phyloP scores from a whole-genome alignment of 305 asterid species.

The Plantago coronopus region DNA sequence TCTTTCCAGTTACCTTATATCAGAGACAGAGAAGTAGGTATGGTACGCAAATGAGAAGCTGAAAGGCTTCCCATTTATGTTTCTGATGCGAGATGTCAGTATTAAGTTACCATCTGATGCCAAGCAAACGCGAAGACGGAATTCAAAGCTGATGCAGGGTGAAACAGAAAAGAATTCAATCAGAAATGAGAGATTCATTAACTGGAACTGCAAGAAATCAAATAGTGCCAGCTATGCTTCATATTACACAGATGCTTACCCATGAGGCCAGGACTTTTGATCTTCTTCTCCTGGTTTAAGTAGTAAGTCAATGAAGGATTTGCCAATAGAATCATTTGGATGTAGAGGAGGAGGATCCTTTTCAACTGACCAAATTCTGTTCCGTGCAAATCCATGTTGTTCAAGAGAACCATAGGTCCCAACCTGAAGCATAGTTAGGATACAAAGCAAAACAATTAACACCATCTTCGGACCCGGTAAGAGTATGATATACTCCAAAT shows the following conservation, averaged over 20 bases:
- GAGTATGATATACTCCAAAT: constrained; percentile 4
- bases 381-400: constrained; percentile 82
- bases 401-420: constrained; percentile 70
- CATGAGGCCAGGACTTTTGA: constrained; percentile 79
- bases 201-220: constrained; percentile 2
- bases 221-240: background rate
- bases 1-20: constrained; percentile 59
- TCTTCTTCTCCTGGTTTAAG: constrained; percentile 92
- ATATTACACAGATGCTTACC: constrained; percentile 39
- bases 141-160: constrained; percentile 58
- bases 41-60: constrained; percentile 91
- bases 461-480: constrained; percentile 5
- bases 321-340: constrained; percentile 53
- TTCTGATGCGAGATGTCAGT: constrained; percentile 81
- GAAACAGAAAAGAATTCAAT: background rate
- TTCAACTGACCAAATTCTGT: constrained; percentile 78
- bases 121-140: constrained; percentile 77
- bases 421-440: constrained; percentile 41
- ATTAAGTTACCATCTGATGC: constrained; percentile 73
- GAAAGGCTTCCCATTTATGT: constrained; percentile 78
- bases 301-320: constrained; percentile 72
- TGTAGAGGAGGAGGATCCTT: constrained; percentile 77
- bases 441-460: constrained; percentile 8
- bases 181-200: background rate
- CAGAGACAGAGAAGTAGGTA: constrained; percentile 81